phyloP scores from a whole-genome alignment of 768 basidiomycete genomes.

The Agaricus blazei region DNA sequence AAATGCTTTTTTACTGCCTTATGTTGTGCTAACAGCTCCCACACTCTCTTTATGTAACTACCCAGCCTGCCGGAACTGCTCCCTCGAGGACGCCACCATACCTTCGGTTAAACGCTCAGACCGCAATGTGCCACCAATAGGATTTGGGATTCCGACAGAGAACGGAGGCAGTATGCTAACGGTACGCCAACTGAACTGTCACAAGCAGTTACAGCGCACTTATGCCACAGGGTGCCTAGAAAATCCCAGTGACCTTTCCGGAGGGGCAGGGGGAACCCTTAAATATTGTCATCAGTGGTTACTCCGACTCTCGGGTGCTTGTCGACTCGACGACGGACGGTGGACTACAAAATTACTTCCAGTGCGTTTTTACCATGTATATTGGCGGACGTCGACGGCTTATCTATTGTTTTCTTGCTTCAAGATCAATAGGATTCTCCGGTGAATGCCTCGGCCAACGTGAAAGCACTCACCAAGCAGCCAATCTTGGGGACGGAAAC shows the following conservation, averaged over 20 bases:
- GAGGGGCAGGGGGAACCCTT: constrained; percentile 81
- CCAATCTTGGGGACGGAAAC: constrained; percentile 80
- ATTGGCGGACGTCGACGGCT: background rate
- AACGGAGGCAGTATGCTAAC: constrained; percentile 69
- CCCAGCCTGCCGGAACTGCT: constrained; percentile 11
- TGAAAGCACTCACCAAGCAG: constrained; percentile 59
- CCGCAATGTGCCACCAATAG: constrained; percentile 40
- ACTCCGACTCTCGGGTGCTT: constrained; percentile 69
- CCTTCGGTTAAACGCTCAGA: background rate
- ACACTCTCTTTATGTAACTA: constrained; percentile 15
- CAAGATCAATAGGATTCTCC: constrained; percentile 66
- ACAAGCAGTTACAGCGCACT: background rate
- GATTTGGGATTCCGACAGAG: constrained; percentile 53
- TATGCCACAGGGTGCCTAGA: constrained; percentile 24
- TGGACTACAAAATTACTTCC: constrained; percentile 76
- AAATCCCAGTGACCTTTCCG: constrained; percentile 55
- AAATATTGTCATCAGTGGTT: constrained; percentile 74
- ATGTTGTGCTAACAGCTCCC: constrained; percentile 16
- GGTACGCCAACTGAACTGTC: constrained; percentile 34
- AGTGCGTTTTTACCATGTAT: constrained; percentile 41
- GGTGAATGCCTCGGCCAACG: constrained; percentile 85
- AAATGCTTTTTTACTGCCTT: constrained; percentile 3
- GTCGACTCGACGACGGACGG: constrained; percentile 55
- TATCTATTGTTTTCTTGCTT: background rate
- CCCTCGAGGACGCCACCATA: constrained; percentile 12